Base-by-base conservation (phyloP, 2,329 filamentous ascomycete genomes). In the Exophiala lecanii-corni region DNA sequence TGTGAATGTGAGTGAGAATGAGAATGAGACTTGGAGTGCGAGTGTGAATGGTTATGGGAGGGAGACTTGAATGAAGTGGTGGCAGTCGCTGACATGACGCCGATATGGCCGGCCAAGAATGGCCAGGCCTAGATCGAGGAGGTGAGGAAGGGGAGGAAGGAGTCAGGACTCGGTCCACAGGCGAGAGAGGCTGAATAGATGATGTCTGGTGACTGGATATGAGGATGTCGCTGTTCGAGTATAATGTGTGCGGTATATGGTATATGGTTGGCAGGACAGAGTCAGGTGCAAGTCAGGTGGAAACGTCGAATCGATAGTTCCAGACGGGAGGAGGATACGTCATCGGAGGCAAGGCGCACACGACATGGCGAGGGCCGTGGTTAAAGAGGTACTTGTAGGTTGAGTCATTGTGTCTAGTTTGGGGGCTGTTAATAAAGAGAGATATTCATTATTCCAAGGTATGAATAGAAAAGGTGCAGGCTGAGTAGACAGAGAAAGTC, bases 41-140 rank as follows among this genome's bases (percentile, higher is more conserved):
- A 47, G 26, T 53, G 51, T 35, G 42, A 54, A 49, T 45, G 54
- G 34, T 20, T 52, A 49, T 39, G 58, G 4, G 52, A 51, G 12
- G 52, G 45, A 15, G 45, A 51, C 38, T 55, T 56, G 34, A 51
- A 41, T 12, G 50, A 45, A 13, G 59, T 52, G 21, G 57, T 56
- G n/a, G 57, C 52, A 16, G 53, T 48, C 21, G 55, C 54, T 35
- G 56, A 58, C 56, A 60, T 61, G 39, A 38, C 49, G 39, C 36
- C 35, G 28, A 35, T 26, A 31, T 34, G 31, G 41, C 30, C n/a
- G n/a, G 6, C 9, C 4, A 6, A 17, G 13, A 33, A 23, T 25
- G 18, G 40, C n/a, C 41, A 45, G 19, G 23, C n/a, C 5, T 18
- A 18, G 39, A 7, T 10, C 21, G 47, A 40, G 16, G 44, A 43